Conservation (phyloP, 257 asterid species). For the Solanum medicagineum region DNA sequence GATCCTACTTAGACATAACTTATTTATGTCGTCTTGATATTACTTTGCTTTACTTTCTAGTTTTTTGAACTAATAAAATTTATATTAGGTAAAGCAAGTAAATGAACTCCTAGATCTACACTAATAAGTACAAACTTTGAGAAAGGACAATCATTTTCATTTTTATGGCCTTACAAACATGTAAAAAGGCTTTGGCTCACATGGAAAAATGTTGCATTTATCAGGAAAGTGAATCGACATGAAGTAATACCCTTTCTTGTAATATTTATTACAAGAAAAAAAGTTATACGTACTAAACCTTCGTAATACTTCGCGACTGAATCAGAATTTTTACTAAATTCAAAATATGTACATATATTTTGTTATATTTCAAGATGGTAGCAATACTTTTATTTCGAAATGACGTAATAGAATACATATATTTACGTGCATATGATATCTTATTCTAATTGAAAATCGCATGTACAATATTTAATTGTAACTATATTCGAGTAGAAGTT, state of each 20-base stretch:
- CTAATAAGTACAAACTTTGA: not conserved
- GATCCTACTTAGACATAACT: not conserved
- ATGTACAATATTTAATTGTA: not conserved
- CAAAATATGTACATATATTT: not conserved
- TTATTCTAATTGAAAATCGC: no score
- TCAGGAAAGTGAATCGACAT: slow-evolving; percentile 4
- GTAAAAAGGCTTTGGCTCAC: not conserved
- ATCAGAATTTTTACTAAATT: not conserved
- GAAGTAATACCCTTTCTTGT: not conserved
- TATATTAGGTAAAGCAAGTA: not conserved
- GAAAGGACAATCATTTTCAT: slow-evolving; percentile 1
- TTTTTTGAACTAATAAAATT: not conserved
- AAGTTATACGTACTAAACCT: no score
- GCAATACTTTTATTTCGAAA: no score
- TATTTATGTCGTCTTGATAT: not conserved
- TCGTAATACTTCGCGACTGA: not conserved
- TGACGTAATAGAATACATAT: no score
- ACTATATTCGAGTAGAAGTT: not conserved
- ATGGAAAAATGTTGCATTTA: slow-evolving; percentile 5
- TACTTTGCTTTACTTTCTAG: not conserved
- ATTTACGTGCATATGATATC: no score
- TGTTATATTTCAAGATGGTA: no score
- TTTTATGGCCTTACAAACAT: not conserved
- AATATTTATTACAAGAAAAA: not conserved
- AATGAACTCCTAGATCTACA: not conserved